Evolutionary conservation across 2,329 filamentous ascomycete species (phyloP).

Genomic region (Ophiostoma perfectum): DNA sequence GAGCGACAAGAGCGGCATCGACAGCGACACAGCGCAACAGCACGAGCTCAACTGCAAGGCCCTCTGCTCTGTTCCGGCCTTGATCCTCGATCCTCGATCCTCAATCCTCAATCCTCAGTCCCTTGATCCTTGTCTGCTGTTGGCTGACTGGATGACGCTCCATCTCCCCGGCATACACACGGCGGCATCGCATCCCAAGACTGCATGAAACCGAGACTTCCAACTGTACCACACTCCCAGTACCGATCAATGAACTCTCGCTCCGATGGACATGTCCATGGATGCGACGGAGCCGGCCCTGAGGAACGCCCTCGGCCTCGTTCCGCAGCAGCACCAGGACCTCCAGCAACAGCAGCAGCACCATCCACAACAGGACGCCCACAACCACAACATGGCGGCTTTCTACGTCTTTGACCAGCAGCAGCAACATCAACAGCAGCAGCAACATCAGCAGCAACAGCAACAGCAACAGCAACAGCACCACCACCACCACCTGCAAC

Average conservation of each 20-base stretch:
- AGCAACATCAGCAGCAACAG: slow-evolving; percentile 12
- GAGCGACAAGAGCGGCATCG: not conserved
- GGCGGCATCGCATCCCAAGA: not conserved
- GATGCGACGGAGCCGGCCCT: slow-evolving; percentile 18
- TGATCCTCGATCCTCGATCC: not conserved
- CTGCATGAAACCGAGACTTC: not conserved
- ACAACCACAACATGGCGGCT: not conserved
- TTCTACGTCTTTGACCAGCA: slow-evolving; percentile 15
- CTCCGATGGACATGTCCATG: slow-evolving; percentile 20
- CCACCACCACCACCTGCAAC: not conserved
- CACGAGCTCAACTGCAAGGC: too few species aligned
- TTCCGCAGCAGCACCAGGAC: slow-evolving; percentile 11
- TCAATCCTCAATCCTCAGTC: too few species aligned
- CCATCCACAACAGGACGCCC: not conserved
- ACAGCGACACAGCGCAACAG: too few species aligned
- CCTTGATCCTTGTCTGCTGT: too few species aligned
- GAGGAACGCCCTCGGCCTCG: slow-evolving; percentile 18
- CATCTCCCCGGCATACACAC: not conserved
- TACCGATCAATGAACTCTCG: not conserved
- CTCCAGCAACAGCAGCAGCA: slow-evolving; percentile 12
- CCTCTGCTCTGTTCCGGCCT: too few species aligned
- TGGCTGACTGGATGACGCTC: too few species aligned
- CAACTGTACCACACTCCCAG: not conserved
- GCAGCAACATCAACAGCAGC: slow-evolving; percentile 15
- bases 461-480: slow-evolving; percentile 7